Evolutionary conservation across 1,284 basidiomycete species (phyloP).

Genomic region (Tilletiopsis washingtonensis): DNA sequence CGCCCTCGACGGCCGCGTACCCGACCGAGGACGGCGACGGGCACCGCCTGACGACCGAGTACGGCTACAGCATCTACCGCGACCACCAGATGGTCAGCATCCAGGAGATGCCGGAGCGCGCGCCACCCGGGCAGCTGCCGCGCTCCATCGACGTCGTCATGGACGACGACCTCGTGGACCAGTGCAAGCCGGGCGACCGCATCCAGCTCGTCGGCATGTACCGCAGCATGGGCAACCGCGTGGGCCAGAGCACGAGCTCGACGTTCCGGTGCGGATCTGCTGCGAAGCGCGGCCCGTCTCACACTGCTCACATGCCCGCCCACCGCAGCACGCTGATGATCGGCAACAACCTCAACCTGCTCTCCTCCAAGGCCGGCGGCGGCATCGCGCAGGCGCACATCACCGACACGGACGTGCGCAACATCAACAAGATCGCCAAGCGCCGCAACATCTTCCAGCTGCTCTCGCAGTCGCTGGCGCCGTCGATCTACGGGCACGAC

Average conservation of each 20-base stretch:
- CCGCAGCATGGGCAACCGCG: slow-evolving; percentile 78
- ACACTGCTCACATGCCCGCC: not conserved
- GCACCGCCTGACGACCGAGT: slow-evolving; percentile 80
- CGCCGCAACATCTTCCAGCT: slow-evolving; percentile 76
- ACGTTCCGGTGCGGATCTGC: slow-evolving; percentile 67
- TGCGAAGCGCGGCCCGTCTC: not conserved
- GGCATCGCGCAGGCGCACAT: slow-evolving; percentile 88
- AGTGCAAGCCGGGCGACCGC: slow-evolving; percentile 94
- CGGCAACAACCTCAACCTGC: slow-evolving; percentile 91
- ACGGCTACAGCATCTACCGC: slow-evolving; percentile 80
- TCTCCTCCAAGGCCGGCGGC: slow-evolving; percentile 91
- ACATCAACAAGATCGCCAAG: slow-evolving; percentile 89
- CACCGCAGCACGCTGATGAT: slow-evolving; percentile 69
- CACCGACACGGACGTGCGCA: slow-evolving; percentile 89
- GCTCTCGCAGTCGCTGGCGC: slow-evolving; percentile 88
- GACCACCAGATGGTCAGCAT: slow-evolving; percentile 97
- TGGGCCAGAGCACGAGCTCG: slow-evolving; percentile 59
- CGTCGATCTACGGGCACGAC: slow-evolving; percentile 93
- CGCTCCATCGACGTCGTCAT: slow-evolving; percentile 90
- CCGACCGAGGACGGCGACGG: slow-evolving; percentile 89
- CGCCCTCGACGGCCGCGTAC: slow-evolving; percentile 49
- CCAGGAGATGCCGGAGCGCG: slow-evolving; percentile 98
- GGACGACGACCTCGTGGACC: slow-evolving; percentile 93
- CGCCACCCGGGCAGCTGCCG: slow-evolving; percentile 92
- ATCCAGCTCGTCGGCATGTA: slow-evolving; percentile 95